Evolutionary conservation across 148 eudicot species (phyloP), one percentile per base, ranked within the genome.

Genomic region (Persicaria tinctoria): DNA sequence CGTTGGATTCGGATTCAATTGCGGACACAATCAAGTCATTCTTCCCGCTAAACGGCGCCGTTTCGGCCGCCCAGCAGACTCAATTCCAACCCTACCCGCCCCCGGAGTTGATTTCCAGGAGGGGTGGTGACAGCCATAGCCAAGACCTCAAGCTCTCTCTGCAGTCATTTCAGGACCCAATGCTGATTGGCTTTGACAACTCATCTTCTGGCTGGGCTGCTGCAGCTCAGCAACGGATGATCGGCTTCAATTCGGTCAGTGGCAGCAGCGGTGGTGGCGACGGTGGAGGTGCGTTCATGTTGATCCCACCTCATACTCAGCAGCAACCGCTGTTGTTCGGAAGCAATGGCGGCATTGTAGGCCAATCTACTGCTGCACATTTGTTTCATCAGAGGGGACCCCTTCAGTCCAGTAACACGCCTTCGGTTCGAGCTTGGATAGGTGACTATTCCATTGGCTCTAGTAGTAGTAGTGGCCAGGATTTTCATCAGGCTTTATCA

Each of bases 361-460:
- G 41, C 41, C 41, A 32, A 32, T 32, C 41, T 32, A 16, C 57
- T 9, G n/a, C 57, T 53, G 80, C 77, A 82, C 96, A 90, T 84
- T 76, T 86, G 70, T 82, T 82, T 81, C 79, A 92, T 73, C 98
- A 93, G 94, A 89, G 98, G 98, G 97, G 95, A 91, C 97, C 98
- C 98, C 98, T 93, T 93, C 98, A 93, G 98, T 93, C 98, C 98
- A 93, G 97, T 89, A 86, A 91, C 89, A 82, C 90, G 84, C 91
- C 88, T 79, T 76, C 90, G 51, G 71, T 89, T 89, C 95, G 97
- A 76, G 95, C 98, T 83, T 91, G 95, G 97, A 81, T 89, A 41
- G 53, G 53, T 50, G 53, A 50, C 53, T 50, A 50, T 9, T 50
- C 53, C 53, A 50, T 50, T 12, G 53, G 11, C 53, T 27, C 79